Conservation (phyloP, 83 land plant species). For the Picea abies region DNA sequence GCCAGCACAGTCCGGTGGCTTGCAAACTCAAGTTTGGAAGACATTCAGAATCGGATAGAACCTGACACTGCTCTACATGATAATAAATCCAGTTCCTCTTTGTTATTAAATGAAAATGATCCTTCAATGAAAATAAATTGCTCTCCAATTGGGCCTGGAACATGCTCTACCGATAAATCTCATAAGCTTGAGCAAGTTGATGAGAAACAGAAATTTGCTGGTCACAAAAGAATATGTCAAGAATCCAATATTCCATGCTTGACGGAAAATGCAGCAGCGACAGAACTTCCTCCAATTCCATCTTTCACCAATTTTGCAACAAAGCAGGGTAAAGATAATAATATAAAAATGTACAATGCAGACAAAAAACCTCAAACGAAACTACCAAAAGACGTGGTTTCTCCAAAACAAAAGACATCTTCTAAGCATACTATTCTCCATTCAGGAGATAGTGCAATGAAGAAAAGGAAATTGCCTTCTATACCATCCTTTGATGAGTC, state of each 20-base stretch:
- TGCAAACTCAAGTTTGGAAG: constrained; percentile 39
- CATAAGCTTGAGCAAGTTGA: constrained; percentile 1
- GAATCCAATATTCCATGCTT: neutral
- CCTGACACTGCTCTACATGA: constrained; percentile 9
- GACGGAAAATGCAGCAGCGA: constrained; percentile 10
- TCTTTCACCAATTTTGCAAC: constrained; percentile 63
- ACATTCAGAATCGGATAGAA: constrained; percentile 41
- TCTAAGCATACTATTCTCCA: neutral
- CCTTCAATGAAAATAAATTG: neutral
- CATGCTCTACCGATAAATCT: neutral
- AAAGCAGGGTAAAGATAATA: constrained; percentile 18
- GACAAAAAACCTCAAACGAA: neutral
- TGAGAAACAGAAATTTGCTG: neutral
- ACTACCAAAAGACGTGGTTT: neutral
- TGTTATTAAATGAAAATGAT: neutral
- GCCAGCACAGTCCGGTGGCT: constrained; percentile 92
- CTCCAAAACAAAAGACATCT: neutral
- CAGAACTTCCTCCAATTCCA: constrained; percentile 57
- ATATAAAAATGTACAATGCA: neutral
- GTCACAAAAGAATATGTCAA: neutral
- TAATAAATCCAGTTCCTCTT: constrained; percentile 7
- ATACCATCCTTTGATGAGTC: neutral
- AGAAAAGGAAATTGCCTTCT: neutral
- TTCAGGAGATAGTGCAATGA: neutral
- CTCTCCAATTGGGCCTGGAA: neutral